These are phyloP conservation scores for Chrysosporium keratinophilum DNA, from an alignment of 2,329 filamentous ascomycete genomes.

Conservation along the genomic window DNA sequence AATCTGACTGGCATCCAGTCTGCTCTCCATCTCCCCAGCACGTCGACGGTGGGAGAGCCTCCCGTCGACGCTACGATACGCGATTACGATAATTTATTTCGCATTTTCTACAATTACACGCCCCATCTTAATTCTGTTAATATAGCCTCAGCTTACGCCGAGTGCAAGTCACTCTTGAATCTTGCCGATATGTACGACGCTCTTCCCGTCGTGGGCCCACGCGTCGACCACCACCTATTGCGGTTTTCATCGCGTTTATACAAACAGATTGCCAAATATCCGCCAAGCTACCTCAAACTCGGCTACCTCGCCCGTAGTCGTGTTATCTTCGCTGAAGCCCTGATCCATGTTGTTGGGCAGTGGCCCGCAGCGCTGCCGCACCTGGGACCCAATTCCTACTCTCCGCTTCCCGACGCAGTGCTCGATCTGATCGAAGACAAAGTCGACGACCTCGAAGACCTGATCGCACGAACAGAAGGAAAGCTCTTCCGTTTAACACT, in stretches of 20 bases:
- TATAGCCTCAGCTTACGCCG: slow-evolving; percentile 83
- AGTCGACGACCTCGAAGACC: slow-evolving; percentile 79
- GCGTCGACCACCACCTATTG: slow-evolving; percentile 86
- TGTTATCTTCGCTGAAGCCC: slow-evolving; percentile 73
- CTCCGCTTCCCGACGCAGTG: slow-evolving; percentile 59
- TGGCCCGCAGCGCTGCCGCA: slow-evolving; percentile 76
- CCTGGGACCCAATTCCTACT: slow-evolving; percentile 47
- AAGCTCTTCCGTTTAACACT: slow-evolving; percentile 72
- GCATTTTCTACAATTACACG: slow-evolving; percentile 89
- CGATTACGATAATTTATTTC: slow-evolving; percentile 92
- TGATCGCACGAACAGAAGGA: slow-evolving; percentile 66
- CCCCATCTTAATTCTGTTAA: slow-evolving; percentile 73
- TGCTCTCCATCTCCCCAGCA: slow-evolving; percentile 41
- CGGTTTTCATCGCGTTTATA: slow-evolving; percentile 84
- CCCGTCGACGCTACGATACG: slow-evolving; percentile 61
- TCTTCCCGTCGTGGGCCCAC: slow-evolving; percentile 71
- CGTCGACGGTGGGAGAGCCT: slow-evolving; percentile 48
- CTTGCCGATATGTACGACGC: slow-evolving; percentile 95
- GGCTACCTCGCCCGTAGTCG: slow-evolving; percentile 76
- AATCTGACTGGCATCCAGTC: slow-evolving; percentile 55
- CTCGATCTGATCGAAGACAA: slow-evolving; percentile 91
- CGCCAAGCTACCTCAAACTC: slow-evolving; percentile 80
- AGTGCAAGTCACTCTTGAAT: slow-evolving; percentile 80
- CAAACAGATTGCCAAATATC: slow-evolving; percentile 95
- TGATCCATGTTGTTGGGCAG: slow-evolving; percentile 89